A percentile compares a stretch with the other conserved stretches of the same genome.
These are phyloP conservation scores for Schrenkiella parvula DNA, from an alignment of 345 rosid genomes.

Conservation along the genomic window DNA sequence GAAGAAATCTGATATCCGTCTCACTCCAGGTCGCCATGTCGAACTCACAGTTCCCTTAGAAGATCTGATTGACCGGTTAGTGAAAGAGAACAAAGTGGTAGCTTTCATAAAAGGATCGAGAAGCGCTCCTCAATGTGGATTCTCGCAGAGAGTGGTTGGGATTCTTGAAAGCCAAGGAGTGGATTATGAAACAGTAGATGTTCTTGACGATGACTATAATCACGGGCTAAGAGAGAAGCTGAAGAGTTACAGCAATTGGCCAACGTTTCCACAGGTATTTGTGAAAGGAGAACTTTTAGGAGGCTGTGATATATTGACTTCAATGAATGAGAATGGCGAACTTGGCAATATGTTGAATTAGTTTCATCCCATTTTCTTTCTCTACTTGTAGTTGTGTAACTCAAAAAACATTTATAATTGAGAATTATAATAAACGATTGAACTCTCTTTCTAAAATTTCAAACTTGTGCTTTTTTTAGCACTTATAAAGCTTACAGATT, in stretches of 20 bases:
- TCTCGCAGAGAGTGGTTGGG: conserved; percentile 78
- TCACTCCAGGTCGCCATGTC: conserved; percentile 85
- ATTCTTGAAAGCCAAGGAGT: conserved; percentile 81
- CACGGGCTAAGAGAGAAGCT: conserved; percentile 72
- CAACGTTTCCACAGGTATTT: conserved; percentile 83
- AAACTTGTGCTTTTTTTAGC: background rate
- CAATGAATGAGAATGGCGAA: conserved; percentile 83
- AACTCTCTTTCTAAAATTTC: background rate
- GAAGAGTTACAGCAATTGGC: conserved; percentile 90
- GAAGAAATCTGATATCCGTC: conserved; percentile 81
- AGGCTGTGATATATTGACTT: conserved; percentile 78
- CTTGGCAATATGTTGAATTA: conserved; percentile 51
- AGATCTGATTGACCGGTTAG: conserved; percentile 62
- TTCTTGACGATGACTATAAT: conserved; percentile 85
- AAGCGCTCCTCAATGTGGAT: conserved; percentile 86
- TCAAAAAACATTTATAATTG: background rate
- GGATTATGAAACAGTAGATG: conserved; percentile 80
- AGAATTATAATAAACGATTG: background rate
- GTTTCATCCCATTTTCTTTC: background rate
- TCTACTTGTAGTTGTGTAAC: background rate
- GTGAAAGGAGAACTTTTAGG: conserved; percentile 79
- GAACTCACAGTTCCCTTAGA: conserved; percentile 69
- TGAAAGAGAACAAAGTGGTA: conserved; percentile 85
- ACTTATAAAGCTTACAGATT: background rate
- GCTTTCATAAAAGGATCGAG: conserved; percentile 92